These are phyloP conservation scores for Cocos nucifera DNA, from an alignment of 176 grass and related monocot species.

Conservation along the genomic window DNA sequence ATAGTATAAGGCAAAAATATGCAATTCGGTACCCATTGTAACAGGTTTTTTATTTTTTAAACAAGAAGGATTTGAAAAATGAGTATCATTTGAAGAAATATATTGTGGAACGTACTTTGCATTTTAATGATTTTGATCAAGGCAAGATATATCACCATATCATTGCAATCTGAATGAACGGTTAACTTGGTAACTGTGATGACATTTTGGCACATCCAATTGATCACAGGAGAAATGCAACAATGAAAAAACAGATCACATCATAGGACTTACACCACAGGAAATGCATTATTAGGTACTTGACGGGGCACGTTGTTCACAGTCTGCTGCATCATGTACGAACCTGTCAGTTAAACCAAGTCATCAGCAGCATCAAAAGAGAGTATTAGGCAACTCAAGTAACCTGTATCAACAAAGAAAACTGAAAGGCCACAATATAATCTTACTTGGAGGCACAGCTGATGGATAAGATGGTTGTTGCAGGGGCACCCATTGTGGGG, in stretches of 20 bases:
- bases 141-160: too few relatives aligned
- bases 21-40: too few relatives aligned
- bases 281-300: slow-evolving; percentile 23
- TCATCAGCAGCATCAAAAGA: background rate
- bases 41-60: too few relatives aligned
- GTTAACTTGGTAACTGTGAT: too few relatives aligned
- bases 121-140: too few relatives aligned
- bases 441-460: slow-evolving; percentile 25
- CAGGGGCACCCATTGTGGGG: slow-evolving; percentile 20
- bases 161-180: too few relatives aligned
- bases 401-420: slow-evolving; percentile 1
- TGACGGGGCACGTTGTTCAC: slow-evolving; percentile 24
- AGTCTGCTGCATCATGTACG: slow-evolving; percentile 26
- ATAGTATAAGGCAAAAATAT: too few relatives aligned
- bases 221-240: too few relatives aligned
- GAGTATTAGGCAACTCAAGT: slow-evolving; percentile 1
- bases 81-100: too few relatives aligned
- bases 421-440: slow-evolving; percentile 1
- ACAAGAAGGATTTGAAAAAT: too few relatives aligned
- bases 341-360: slow-evolving; percentile 22
- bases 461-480: slow-evolving; percentile 17
- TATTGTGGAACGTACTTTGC: too few relatives aligned
- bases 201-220: too few relatives aligned
- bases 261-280: slow-evolving; percentile 25
- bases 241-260: slow-evolving; percentile 4